Percentiles rank a stretch among this genome's conserved stretches.
phyloP scores from a whole-genome alignment of 805 yeast species.

The Zygotorulaspora chibaensis region DNA sequence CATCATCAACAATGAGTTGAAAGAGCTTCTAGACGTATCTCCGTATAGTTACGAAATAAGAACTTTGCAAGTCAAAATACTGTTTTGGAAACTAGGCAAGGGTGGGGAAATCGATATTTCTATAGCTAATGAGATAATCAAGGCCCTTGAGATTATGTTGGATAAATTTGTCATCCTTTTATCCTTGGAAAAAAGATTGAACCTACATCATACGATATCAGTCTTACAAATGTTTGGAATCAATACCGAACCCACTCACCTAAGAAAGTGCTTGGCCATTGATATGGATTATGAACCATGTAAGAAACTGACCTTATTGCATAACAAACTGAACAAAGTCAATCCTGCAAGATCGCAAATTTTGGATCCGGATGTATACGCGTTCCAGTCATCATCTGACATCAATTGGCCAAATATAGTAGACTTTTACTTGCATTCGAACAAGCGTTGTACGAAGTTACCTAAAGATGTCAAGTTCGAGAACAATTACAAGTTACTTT shows the following conservation, averaged over 20 bases:
- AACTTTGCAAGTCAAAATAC: constrained; percentile 18
- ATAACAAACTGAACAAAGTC: constrained; percentile 39
- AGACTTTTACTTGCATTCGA: constrained; percentile 42
- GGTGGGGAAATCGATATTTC: constrained; percentile 26
- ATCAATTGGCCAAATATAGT: constrained; percentile 35
- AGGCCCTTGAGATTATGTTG: constrained; percentile 23
- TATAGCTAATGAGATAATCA: constrained; percentile 22
- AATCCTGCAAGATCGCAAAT: constrained; percentile 40
- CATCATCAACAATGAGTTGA: constrained; percentile 29
- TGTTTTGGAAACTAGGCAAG: constrained; percentile 20
- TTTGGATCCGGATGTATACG: constrained; percentile 42
- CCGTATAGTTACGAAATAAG: constrained; percentile 42
- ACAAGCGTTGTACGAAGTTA: constrained; percentile 36
- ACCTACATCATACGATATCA: constrained; percentile 31
- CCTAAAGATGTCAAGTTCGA: constrained; percentile 8
- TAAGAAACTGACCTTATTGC: constrained; percentile 50
- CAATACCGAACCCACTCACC: constrained; percentile 46
- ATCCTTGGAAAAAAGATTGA: constrained; percentile 27
- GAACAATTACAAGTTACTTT: constrained; percentile 20
- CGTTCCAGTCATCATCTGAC: constrained; percentile 30
- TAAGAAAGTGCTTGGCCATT: constrained; percentile 66
- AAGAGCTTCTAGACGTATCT: constrained; percentile 38
- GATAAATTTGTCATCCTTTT: constrained; percentile 27
- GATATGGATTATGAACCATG: constrained; percentile 72
- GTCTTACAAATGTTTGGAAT: constrained; percentile 48